A percentile compares a stretch with the other conserved stretches of the same genome.
Conservation (phyloP, 148 eudicot species). For the Camellia japonica region DNA sequence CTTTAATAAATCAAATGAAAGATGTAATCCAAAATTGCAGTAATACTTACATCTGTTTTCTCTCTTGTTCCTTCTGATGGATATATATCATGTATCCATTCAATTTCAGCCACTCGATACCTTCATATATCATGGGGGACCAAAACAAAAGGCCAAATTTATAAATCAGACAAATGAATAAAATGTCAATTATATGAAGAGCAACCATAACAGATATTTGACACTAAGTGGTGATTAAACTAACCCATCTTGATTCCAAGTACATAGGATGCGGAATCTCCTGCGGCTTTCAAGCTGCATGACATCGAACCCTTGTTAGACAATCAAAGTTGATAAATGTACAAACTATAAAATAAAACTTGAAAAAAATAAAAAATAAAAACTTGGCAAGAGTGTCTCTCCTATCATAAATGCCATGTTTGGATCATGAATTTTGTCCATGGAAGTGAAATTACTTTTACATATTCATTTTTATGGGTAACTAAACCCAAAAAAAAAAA, state of each 20-base stretch:
- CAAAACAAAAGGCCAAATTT: neutral
- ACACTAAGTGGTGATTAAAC: constrained; percentile 23
- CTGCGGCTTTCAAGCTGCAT: constrained; percentile 87
- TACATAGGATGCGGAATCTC: constrained; percentile 72
- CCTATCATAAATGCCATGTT: too few species aligned
- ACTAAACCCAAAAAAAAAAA: too few species aligned
- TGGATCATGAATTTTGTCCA: too few species aligned
- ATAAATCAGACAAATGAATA: neutral
- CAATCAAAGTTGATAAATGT: neutral
- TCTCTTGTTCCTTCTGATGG: constrained; percentile 71
- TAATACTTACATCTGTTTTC: constrained; percentile 59
- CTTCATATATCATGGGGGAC: constrained; percentile 11
- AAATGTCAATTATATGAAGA: constrained; percentile 1
- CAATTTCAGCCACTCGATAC: constrained; percentile 28
- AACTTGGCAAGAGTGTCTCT: too few species aligned
- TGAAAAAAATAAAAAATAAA: neutral
- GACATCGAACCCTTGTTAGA: constrained; percentile 11
- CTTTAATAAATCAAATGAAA: neutral
- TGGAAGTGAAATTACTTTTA: too few species aligned
- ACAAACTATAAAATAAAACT: neutral
- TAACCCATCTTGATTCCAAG: constrained; percentile 98
- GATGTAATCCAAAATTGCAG: constrained; percentile 1
- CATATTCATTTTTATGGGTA: too few species aligned
- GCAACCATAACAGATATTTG: neutral
- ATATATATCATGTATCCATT: constrained; percentile 40